Evolutionary conservation across 1,284 basidiomycete genomes (phyloP).

Genomic region (Cutaneotrichosporon curvatum): DNA sequence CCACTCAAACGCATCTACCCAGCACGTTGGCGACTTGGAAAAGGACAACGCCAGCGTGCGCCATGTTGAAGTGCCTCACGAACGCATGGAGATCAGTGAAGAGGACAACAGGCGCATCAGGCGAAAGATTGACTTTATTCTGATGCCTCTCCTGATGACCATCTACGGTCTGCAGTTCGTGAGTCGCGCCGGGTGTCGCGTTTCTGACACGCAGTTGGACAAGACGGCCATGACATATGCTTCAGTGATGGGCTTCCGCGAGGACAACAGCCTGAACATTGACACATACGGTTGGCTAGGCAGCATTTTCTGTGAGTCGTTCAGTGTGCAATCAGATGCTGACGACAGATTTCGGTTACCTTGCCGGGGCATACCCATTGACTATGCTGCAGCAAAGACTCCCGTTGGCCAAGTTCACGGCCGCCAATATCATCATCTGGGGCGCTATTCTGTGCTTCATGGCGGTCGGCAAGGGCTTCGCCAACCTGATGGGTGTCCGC

Average conservation of each 20-base stretch:
- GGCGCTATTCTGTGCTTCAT: constrained; percentile 3
- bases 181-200: not conserved
- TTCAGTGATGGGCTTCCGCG: constrained; percentile 8
- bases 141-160: constrained; percentile 1
- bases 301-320: constrained; percentile 18
- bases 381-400: constrained; percentile 17
- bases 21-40: not conserved
- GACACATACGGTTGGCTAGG: constrained; percentile 18
- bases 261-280: constrained; percentile 5
- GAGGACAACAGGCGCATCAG: constrained; percentile 2
- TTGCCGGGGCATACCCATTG: constrained; percentile 21
- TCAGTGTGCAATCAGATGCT: not conserved
- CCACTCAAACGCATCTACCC: too few relatives aligned
- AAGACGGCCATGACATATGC: constrained; percentile 14
- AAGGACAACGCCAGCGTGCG: not conserved
- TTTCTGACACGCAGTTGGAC: constrained; percentile 8
- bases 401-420: constrained; percentile 9
- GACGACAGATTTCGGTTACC: constrained; percentile 13
- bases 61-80: not conserved
- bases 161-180: constrained; percentile 3
- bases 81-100: not conserved
- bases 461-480: not conserved
- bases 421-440: constrained; percentile 12
- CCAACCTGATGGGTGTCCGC: not conserved
- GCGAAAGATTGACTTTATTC: constrained; percentile 4